These are phyloP conservation scores for Antitrichia curtipendula DNA, from an alignment of 225 moss, liverwort and hornwort genomes.

Conservation along the genomic window DNA sequence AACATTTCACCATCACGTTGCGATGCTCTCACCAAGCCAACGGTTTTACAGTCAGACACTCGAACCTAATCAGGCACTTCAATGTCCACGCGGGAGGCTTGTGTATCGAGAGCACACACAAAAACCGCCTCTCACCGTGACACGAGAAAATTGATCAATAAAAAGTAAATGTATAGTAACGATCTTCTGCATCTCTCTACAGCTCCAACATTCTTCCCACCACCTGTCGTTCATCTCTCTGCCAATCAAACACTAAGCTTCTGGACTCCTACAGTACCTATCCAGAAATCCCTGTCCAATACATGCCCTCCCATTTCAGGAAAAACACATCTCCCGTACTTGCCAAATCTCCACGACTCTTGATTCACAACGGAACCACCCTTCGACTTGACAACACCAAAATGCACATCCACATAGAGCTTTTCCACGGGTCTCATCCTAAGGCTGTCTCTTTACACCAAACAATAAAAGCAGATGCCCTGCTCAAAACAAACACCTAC, in stretches of 20 bases:
- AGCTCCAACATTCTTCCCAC: background rate
- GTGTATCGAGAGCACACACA: background rate
- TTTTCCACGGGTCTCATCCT: conserved; percentile 9
- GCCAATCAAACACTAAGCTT: background rate
- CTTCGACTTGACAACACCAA: conserved; percentile 15
- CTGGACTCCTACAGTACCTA: background rate
- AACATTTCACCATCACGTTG: background rate
- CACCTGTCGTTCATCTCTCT: background rate
- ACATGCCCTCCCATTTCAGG: background rate
- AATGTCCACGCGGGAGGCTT: background rate
- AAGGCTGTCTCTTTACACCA: conserved; percentile 69
- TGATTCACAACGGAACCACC: background rate
- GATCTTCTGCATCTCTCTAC: background rate
- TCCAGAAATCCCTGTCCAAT: background rate
- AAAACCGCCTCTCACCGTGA: background rate
- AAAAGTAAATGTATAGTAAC: background rate
- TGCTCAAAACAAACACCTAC: conserved; percentile 88
- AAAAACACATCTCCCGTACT: background rate
- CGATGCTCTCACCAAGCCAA: background rate
- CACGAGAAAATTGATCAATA: conserved; percentile 16
- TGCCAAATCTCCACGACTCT: background rate
- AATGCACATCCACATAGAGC: conserved; percentile 13
- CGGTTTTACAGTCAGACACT: background rate
- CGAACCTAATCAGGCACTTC: background rate
- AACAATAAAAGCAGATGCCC: conserved; percentile 83